A percentile compares a stretch with the other conserved stretches of the same genome.
These are phyloP conservation scores for Psophocarpus tetragonolobus DNA, from an alignment of 306 rosid genomes.

Conservation along the genomic window DNA sequence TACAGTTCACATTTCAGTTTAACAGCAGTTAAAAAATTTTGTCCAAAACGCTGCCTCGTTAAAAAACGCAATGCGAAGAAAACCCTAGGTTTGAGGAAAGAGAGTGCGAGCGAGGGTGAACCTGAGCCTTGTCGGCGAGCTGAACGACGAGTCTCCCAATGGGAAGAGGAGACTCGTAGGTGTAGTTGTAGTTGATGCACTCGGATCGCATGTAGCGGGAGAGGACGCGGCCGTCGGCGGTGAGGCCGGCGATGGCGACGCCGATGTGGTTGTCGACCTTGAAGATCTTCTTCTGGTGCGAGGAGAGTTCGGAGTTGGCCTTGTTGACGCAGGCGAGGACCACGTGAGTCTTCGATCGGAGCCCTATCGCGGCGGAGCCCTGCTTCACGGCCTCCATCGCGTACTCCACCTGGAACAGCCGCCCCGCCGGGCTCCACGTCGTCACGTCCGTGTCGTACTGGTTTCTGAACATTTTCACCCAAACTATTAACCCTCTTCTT, in stretches of 20 bases:
- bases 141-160: conserved; percentile 97
- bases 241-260: conserved; percentile 93
- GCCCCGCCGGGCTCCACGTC: conserved; percentile 93
- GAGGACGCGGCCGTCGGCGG: conserved; percentile 96
- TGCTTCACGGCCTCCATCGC: conserved; percentile 99
- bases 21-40: too few relatives aligned
- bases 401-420: conserved; percentile 95
- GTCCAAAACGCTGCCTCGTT: too few relatives aligned
- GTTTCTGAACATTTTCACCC: conserved; percentile 75
- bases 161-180: conserved; percentile 91
- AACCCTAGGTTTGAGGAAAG: neutral
- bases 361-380: conserved; percentile 97
- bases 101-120: neutral
- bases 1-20: too few relatives aligned
- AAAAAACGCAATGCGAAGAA: too few relatives aligned
- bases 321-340: conserved; percentile 93
- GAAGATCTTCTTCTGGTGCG: conserved; percentile 99
- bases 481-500: neutral
- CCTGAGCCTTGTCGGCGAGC: conserved; percentile 98
- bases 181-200: conserved; percentile 78
- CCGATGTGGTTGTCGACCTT: conserved; percentile 98
- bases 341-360: conserved; percentile 93
- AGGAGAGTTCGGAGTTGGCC: conserved; percentile 87
- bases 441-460: conserved; percentile 95
- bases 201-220: conserved; percentile 94